These are phyloP conservation scores for Calonectria multiphialidica DNA, from an alignment of 2,329 filamentous ascomycete species.

Conservation along the genomic window DNA sequence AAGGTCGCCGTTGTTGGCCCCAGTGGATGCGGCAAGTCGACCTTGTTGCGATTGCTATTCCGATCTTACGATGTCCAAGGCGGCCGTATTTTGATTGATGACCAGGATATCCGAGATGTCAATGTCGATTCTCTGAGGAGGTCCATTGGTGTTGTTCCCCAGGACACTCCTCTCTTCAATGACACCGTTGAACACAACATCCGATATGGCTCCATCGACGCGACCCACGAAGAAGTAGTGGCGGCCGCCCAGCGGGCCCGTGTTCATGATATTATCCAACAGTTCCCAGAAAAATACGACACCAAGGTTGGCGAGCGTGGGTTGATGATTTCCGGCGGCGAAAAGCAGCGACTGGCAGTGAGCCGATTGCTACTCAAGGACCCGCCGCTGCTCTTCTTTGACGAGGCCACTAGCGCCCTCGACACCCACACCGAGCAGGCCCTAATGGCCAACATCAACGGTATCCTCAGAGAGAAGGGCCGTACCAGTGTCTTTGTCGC, in stretches of 20 bases:
- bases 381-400: constrained; percentile 91
- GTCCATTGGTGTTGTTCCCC: constrained; percentile 94
- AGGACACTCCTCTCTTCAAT: constrained; percentile 97
- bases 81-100: constrained; percentile 91
- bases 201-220: constrained; percentile 86
- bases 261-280: constrained; percentile 84
- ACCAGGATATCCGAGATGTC: constrained; percentile 89
- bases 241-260: constrained; percentile 85
- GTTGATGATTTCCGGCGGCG: constrained; percentile 96
- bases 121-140: constrained; percentile 84
- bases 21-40: constrained; percentile 96
- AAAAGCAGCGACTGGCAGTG: constrained; percentile 92
- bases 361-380: constrained; percentile 89
- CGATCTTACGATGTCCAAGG: constrained; percentile 91
- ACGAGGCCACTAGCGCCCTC: constrained; percentile 92
- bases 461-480: constrained; percentile 87
- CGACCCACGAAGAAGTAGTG: constrained; percentile 77
- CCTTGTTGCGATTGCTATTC: constrained; percentile 90
- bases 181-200: constrained; percentile 97
- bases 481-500: constrained; percentile 96
- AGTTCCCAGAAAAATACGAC: constrained; percentile 88
- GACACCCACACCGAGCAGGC: constrained; percentile 96
- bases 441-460: constrained; percentile 91
- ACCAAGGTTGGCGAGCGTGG: constrained; percentile 95
- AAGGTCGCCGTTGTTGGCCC: constrained; percentile 97